Conservation (phyloP, 2,329 filamentous ascomycete genomes). For the Nigrospora oryzae region DNA sequence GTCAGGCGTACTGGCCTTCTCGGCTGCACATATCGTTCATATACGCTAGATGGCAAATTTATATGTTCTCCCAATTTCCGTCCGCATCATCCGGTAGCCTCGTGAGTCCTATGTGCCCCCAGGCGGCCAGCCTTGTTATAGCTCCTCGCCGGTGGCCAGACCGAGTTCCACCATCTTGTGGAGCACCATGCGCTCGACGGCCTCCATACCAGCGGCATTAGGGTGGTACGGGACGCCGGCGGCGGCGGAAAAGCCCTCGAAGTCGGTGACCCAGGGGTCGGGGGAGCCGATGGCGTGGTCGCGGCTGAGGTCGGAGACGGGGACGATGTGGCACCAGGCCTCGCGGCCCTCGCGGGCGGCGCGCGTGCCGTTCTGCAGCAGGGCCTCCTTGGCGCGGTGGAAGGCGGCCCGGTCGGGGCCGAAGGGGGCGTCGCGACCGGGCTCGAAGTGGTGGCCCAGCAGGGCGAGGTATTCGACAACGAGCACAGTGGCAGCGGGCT, state of each 20-base stretch:
- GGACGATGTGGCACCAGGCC: slow-evolving; percentile 16
- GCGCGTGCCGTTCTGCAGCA: slow-evolving; percentile 15
- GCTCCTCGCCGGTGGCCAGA: slow-evolving; percentile 8
- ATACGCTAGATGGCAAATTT: no score
- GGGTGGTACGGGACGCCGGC: slow-evolving; percentile 19
- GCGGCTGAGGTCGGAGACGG: slow-evolving; percentile 13
- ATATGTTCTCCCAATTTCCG: no score
- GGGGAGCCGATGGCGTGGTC: slow-evolving; percentile 17
- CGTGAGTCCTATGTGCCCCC: neutral
- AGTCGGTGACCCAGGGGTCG: slow-evolving; percentile 21
- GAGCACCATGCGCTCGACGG: slow-evolving; percentile 15
- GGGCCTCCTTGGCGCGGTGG: slow-evolving; percentile 12
- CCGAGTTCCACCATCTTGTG: slow-evolving; percentile 13
- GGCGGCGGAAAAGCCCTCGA: slow-evolving; percentile 13
- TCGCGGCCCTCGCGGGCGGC: slow-evolving; percentile 13
- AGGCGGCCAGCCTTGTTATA: no score
- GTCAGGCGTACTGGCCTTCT: no score
- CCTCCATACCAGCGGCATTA: slow-evolving; percentile 18
- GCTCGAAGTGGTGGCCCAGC: slow-evolving; percentile 16
- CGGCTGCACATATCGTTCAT: no score
- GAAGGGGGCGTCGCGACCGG: slow-evolving; percentile 17
- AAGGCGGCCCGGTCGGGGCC: slow-evolving; percentile 13
- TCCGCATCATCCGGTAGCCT: no score
- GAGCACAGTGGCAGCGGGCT: slow-evolving; percentile 31
- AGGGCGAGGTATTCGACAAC: slow-evolving; percentile 29